Percentiles rank a stretch among this genome's conserved stretches.
Evolutionary conservation across 1,139 yeast genomes (phyloP).

Genomic region (Suhomyces kunorum): DNA sequence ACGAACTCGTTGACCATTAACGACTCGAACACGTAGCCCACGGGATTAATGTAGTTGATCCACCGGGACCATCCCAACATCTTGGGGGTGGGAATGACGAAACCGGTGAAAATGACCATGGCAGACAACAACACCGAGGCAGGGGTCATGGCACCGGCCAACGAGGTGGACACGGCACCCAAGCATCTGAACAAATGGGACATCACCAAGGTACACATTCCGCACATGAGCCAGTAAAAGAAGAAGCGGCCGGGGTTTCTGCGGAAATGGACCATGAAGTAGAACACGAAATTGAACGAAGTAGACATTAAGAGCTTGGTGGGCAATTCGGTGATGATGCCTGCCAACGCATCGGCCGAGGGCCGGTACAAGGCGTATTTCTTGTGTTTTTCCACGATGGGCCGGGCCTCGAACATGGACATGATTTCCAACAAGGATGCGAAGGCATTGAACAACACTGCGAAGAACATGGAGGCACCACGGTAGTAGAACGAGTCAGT

Average conservation of each 20-base stretch:
- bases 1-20: constrained; percentile 63
- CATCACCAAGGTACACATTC: constrained; percentile 61
- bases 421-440: constrained; percentile 73
- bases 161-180: constrained; percentile 62
- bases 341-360: constrained; percentile 73
- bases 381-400: constrained; percentile 78
- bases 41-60: constrained; percentile 74
- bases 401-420: constrained; percentile 69
- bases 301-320: constrained; percentile 55
- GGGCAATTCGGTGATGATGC: constrained; percentile 68
- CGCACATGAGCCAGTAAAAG: constrained; percentile 57
- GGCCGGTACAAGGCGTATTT: constrained; percentile 76
- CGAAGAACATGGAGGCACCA: constrained; percentile 74
- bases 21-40: constrained; percentile 68
- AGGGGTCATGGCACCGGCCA: constrained; percentile 73
- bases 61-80: constrained; percentile 82
- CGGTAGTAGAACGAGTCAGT: constrained; percentile 60
- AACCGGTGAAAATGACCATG: constrained; percentile 73
- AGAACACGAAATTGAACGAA: constrained; percentile 60
- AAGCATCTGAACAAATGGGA: constrained; percentile 71
- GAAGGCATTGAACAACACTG: constrained; percentile 75
- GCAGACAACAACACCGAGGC: constrained; percentile 64
- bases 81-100: constrained; percentile 63
- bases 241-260: constrained; percentile 70
- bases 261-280: constrained; percentile 68